Evolutionary conservation across 208 protist species (phyloP).

Genomic region (Trichomonas vaginalis): DNA sequence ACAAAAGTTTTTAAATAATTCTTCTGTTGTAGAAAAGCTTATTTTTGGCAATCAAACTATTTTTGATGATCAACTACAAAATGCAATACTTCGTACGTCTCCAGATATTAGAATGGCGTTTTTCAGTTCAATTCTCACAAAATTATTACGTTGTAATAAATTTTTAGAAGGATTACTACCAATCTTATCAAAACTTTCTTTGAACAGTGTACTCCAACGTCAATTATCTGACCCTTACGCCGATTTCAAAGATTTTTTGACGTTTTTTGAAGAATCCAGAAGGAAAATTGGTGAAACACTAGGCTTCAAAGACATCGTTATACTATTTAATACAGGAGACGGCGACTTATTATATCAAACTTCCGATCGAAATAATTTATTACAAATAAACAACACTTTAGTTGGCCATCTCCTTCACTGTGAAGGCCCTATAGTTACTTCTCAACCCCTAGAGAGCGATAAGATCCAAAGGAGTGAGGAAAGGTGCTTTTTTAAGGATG

Average conservation of each 20-base stretch:
- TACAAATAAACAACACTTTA: background rate
- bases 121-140: background rate
- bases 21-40: background rate
- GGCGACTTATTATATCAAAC: background rate
- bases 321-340: background rate
- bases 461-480: background rate
- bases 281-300: background rate
- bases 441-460: background rate
- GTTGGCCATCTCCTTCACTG: background rate
- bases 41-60: background rate
- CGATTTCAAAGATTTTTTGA: background rate
- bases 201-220: background rate
- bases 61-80: background rate
- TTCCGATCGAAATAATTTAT: background rate
- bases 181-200: background rate
- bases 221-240: background rate
- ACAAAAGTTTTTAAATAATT: background rate
- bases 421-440: background rate
- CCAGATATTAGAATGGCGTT: background rate
- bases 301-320: background rate
- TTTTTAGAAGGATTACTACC: background rate
- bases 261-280: background rate
- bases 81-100: background rate
- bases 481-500: background rate
- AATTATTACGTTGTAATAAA: background rate